Conservation (phyloP, 1,139 yeast species). For the Pichia inconspicua region DNA sequence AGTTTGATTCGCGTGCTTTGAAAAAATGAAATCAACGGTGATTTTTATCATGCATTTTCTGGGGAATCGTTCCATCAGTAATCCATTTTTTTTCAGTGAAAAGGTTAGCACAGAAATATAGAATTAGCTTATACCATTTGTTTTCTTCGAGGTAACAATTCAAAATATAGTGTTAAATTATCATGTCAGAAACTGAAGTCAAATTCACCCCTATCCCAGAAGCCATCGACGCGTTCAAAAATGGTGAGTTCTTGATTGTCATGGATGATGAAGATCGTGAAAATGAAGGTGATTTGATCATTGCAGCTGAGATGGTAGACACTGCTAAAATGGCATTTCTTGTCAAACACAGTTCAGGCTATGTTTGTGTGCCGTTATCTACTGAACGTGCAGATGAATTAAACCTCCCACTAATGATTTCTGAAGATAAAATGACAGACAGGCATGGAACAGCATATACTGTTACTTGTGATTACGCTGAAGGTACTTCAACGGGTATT, state of each 20-base stretch:
- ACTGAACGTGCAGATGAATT: conserved; percentile 70
- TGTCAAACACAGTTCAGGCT: conserved; percentile 84
- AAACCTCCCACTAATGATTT: conserved; percentile 73
- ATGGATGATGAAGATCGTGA: conserved; percentile 96
- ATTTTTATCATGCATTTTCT: background rate
- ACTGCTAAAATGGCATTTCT: conserved; percentile 90
- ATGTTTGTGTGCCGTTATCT: conserved; percentile 85
- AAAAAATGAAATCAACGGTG: background rate
- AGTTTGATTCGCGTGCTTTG: background rate
- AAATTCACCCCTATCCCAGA: conserved; percentile 55
- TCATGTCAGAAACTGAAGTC: conserved; percentile 4
- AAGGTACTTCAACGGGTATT: conserved; percentile 96
- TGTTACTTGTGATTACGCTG: conserved; percentile 74
- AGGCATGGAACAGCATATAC: conserved; percentile 97
- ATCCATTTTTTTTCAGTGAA: background rate
- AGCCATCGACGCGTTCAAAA: conserved; percentile 71
- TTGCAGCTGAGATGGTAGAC: conserved; percentile 77
- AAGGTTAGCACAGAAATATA: background rate
- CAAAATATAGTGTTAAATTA: background rate
- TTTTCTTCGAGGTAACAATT: too few species aligned
- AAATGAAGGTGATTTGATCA: conserved; percentile 94
- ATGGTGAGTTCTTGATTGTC: conserved; percentile 86
- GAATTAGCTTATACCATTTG: too few species aligned
- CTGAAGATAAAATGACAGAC: conserved; percentile 46
- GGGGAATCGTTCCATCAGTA: background rate